These are phyloP conservation scores for Mycoemilia scoparia DNA, from an alignment of 192 early-diverging fungal genomes.

Conservation along the genomic window DNA sequence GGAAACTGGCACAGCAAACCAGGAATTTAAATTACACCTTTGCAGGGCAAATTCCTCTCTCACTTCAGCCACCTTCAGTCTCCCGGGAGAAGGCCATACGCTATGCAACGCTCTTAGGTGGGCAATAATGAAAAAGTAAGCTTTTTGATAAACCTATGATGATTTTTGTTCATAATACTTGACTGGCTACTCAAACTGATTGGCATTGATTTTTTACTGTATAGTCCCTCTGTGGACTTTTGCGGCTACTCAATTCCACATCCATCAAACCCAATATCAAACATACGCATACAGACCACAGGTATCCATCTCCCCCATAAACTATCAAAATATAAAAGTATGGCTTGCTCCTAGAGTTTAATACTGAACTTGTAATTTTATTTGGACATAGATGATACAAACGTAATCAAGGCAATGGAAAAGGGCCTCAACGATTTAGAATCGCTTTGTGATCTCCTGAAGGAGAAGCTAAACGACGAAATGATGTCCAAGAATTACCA, in stretches of 20 bases:
- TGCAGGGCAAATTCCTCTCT: conserved; percentile 45
- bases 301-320: too few relatives aligned
- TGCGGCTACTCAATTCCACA: conserved; percentile 96
- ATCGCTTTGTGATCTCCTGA: conserved; percentile 49
- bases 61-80: conserved; percentile 65
- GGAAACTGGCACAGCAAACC: too few relatives aligned
- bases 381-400: conserved; percentile 37
- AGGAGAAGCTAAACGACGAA: conserved; percentile 38
- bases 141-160: conserved; percentile 35
- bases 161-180: too few relatives aligned
- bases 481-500: too few relatives aligned
- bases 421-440: conserved; percentile 76
- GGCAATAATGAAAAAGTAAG: conserved; percentile 92
- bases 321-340: conserved; percentile 1
- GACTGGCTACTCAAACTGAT: too few relatives aligned
- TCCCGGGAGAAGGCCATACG: conserved; percentile 93
- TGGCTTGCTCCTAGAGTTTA: not conserved
- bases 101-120: conserved; percentile 86
- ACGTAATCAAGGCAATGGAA: conserved; percentile 64
- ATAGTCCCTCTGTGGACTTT: conserved; percentile 70
- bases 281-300: conserved; percentile 87
- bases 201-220: not conserved
- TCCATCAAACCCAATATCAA: conserved; percentile 80
- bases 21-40: too few relatives aligned
- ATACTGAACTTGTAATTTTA: conserved; percentile 1